A percentile compares a stretch with the other conserved stretches of the same genome.
Evolutionary conservation across 306 rosid genomes (phyloP).

Genomic region (Sesbania bispinosa): DNA sequence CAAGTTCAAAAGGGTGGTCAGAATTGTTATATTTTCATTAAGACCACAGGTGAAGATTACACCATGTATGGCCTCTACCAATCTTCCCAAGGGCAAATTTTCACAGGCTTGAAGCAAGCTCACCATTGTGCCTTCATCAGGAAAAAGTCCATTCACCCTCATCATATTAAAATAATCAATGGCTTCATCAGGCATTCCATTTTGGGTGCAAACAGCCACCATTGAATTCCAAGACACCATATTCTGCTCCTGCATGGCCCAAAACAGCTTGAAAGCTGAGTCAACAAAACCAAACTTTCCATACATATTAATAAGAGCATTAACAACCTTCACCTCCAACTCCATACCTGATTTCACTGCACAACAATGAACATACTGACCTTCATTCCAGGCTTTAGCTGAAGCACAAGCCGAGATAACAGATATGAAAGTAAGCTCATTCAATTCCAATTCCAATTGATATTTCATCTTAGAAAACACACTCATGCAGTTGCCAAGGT

Average conservation of each 20-base stretch:
- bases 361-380: slow-evolving; percentile 58
- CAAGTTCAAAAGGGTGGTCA: slow-evolving; percentile 55
- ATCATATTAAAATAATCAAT: slow-evolving; percentile 45
- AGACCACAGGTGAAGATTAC: slow-evolving; percentile 43
- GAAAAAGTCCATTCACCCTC: slow-evolving; percentile 46
- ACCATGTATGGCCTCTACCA: no score
- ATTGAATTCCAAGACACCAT: slow-evolving; percentile 68
- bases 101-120: slow-evolving; percentile 65
- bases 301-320: slow-evolving; percentile 63
- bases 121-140: slow-evolving; percentile 60
- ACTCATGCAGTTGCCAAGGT: slow-evolving; percentile 40
- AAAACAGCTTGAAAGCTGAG: slow-evolving; percentile 47
- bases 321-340: slow-evolving; percentile 52
- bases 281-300: slow-evolving; percentile 53
- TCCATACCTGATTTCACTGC: slow-evolving; percentile 48
- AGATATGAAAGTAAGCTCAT: slow-evolving; percentile 57
- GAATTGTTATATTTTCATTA: slow-evolving; percentile 30
- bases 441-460: slow-evolving; percentile 36
- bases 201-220: slow-evolving; percentile 43
- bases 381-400: slow-evolving; percentile 36
- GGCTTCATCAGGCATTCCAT: slow-evolving; percentile 41
- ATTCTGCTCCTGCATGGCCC: slow-evolving; percentile 43
- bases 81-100: slow-evolving; percentile 40
- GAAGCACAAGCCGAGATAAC: slow-evolving; percentile 51
- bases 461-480: slow-evolving; percentile 44